These are phyloP conservation scores for Cryphonectria radicalis DNA, from an alignment of 2,329 filamentous ascomycete species.

Conservation along the genomic window DNA sequence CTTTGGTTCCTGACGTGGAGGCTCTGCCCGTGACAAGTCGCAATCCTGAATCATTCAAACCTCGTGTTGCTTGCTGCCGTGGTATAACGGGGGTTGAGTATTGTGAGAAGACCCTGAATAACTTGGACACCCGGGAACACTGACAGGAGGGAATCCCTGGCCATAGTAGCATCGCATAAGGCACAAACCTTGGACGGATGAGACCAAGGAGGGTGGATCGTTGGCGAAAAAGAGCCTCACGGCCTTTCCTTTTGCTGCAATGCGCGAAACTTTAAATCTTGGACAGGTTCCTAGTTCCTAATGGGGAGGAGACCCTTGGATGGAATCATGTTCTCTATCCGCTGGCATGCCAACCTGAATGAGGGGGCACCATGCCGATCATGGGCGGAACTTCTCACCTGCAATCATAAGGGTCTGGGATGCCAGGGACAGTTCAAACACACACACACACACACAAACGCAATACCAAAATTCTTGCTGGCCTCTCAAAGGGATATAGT, in stretches of 20 bases:
- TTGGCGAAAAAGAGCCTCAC: conserved; percentile 7
- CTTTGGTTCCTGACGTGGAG: neutral
- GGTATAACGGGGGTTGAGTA: neutral
- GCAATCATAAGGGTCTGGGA: neutral
- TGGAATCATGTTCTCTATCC: neutral
- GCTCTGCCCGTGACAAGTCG: neutral
- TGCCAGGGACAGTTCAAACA: neutral
- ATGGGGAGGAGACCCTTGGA: neutral
- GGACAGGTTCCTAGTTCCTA: neutral
- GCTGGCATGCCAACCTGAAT: neutral
- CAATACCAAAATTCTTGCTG: neutral
- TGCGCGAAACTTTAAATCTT: neutral
- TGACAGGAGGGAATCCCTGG: conserved; percentile 1
- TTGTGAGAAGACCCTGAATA: conserved; percentile 19
- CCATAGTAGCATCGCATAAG: conserved; percentile 22
- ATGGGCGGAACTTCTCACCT: neutral
- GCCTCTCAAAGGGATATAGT: neutral
- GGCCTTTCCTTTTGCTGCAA: neutral
- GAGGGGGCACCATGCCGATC: neutral
- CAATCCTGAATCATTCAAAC: neutral
- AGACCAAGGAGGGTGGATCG: neutral
- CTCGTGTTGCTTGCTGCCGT: neutral
- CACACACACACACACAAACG: neutral
- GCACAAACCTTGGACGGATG: conserved; percentile 14
- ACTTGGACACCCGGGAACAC: conserved; percentile 15